These are phyloP conservation scores for Vigna radiata DNA, from an alignment of 306 rosid genomes.

Conservation along the genomic window DNA sequence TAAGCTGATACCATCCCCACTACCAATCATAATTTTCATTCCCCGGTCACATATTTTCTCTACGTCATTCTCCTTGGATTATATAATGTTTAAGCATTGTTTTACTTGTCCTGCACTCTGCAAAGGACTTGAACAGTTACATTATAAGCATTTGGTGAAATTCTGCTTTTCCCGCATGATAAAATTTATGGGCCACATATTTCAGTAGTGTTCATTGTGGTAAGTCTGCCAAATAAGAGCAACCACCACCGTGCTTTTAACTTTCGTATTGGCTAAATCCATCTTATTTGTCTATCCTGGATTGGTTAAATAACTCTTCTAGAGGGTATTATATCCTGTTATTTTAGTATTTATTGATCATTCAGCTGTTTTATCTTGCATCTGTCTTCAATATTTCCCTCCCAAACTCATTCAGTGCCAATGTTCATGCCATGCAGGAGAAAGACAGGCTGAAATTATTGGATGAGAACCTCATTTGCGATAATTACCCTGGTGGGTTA, in stretches of 20 bases:
- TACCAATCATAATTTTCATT: constrained; percentile 1
- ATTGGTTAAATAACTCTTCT: neutral
- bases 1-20: neutral
- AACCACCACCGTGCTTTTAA: neutral
- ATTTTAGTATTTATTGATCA: neutral
- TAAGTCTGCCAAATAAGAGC: neutral
- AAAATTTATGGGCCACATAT: neutral
- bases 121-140: neutral
- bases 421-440: constrained; percentile 65
- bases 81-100: neutral
- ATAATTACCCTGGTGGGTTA: constrained; percentile 57
- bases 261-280: neutral
- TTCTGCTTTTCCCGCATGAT: neutral
- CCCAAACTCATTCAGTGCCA: constrained; percentile 1
- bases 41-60: neutral
- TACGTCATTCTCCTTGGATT: constrained; percentile 8
- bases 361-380: neutral
- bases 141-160: constrained; percentile 1
- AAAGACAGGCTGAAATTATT: constrained; percentile 57
- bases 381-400: constrained; percentile 6
- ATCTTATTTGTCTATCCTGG: neutral
- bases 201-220: neutral
- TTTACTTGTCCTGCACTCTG: neutral
- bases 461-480: constrained; percentile 62
- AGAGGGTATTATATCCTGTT: neutral